Base-by-base conservation (phyloP, 106 monocot species). In the Xerophyta viscosa region DNA sequence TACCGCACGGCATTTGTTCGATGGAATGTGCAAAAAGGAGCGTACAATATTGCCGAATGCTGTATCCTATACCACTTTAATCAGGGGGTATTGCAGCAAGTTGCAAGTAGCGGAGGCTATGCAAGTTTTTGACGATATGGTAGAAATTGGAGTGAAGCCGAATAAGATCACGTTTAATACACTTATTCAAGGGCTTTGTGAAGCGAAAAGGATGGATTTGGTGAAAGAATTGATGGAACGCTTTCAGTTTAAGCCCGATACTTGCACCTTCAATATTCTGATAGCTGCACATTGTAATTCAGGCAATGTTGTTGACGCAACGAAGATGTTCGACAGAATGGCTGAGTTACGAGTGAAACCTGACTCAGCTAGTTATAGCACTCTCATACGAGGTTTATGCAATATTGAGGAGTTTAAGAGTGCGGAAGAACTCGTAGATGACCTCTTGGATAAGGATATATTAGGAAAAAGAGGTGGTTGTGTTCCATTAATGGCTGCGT, bases 181-280 rank as follows among this genome's bases (percentile, higher is more conserved):
- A 0, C 52, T 90, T 22, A 63, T 98, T 6, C 79, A 86, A 30
- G 98, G 86, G 7, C 54, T 98, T 24, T 98, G 98, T 41, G 69
- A 90, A 44, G 61, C 81, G 0, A 48, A 41, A 54, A 77, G 68
- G 63, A 66, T 83, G 76, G 89, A 90, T 47, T 54, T 82, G 62
- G 70, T 79, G 27, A 86, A 74, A 71, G 65, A 62, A 33, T 29
- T 90, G n/a, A 41, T 88, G 54, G 80, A 68, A 25, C 20, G 13
- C 18, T 0, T 31, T 18, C 9, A 17, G 8, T 83, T 98, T 46
- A 77, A 62, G 64, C 90, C 90, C 2, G 86, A 98, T 48, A 64
- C 79, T 15, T 98, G 98, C 81, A 86, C 98, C 1, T 90, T 98
- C 33, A 98, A 98, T 46, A 98, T 73, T 0, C 42, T 90, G 39